Evolutionary conservation across 2,329 filamentous ascomycete genomes (phyloP).

Genomic region (Phyllosticta capitalensis): DNA sequence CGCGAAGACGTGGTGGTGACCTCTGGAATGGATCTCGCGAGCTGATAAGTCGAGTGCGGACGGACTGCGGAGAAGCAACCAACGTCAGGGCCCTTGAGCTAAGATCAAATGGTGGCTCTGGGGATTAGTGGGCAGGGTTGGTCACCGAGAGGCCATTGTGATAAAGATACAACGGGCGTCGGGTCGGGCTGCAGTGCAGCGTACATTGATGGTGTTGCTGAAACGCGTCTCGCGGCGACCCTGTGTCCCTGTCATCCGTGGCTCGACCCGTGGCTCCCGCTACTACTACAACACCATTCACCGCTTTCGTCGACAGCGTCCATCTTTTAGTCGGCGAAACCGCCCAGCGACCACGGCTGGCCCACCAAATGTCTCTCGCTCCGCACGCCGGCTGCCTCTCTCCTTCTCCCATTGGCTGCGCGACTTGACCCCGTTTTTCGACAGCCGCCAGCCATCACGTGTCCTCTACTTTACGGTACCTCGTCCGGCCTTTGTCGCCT

Average conservation of each 20-base stretch:
- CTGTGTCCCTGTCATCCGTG: not conserved
- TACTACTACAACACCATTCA: not conserved
- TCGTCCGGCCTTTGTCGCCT: not conserved
- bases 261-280: slow-evolving; percentile 2
- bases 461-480: not conserved
- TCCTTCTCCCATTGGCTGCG: not conserved
- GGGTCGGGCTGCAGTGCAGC: not conserved
- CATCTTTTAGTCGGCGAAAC: not conserved
- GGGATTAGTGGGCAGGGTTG: not conserved
- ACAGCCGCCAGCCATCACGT: slow-evolving; percentile 1
- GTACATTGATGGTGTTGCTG: not conserved
- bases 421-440: not conserved
- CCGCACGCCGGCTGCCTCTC: not conserved
- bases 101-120: not conserved
- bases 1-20: not conserved
- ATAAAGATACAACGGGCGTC: not conserved
- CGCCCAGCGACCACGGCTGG: not conserved
- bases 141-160: not conserved
- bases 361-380: not conserved
- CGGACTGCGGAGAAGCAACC: slow-evolving; percentile 6
- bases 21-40: not conserved
- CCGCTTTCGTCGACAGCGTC: not conserved
- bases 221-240: not conserved
- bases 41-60: not conserved
- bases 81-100: not conserved